Base-by-base conservation (phyloP, 1,284 basidiomycete genomes). In the Spongiforma sp. region DNA sequence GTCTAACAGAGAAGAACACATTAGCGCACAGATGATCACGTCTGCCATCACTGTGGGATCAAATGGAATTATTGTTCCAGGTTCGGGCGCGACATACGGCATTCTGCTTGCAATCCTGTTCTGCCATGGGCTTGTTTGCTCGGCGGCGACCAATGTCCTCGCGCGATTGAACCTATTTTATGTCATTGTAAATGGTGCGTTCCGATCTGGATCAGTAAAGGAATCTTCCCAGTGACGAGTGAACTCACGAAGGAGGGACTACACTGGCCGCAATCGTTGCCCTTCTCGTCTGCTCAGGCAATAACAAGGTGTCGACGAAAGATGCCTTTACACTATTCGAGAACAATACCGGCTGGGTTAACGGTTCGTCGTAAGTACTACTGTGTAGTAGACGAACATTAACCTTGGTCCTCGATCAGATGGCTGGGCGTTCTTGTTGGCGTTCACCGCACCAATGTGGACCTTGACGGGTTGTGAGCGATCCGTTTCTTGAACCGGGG, bases 21-120 rank as follows among this genome's bases (percentile, higher is more conserved):
- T n/a, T 19, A 54, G 82, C 53, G 90, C 90, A 5, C 86, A 91
- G 73, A 92, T 92, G 90, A 91, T 93, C 62, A 84, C 89, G 6
- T 89, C 89, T 6, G 89, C 88, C 1, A 83, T 91, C 36, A 81
- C 86, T 5, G 89, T 93, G 1, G 79, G 79, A 30, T 84, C 87
- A 5, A 79, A 89, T 66, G 87, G 87, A 14, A 71, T 78, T 10
- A 77, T 82, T 32, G 77, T 82, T 43, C 73, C 89, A n/a, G 82
- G 84, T 53, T 68, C 82, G 24, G 88, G 87, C 1, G 82, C 87
- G 3, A 90, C 89, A 2, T 89, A 84, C 68, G 90, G 88, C 6
- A 90, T 91, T 60, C 75, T 91, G 10, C 70, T 89, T n/a, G 86
- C 82, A 3, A 88, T 91, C 62, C 73, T 90, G 21, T 82, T 89